A percentile compares a stretch with the other conserved stretches of the same genome.
phyloP scores from a whole-genome alignment of 768 basidiomycete species.

The Suillus clintonianus region DNA sequence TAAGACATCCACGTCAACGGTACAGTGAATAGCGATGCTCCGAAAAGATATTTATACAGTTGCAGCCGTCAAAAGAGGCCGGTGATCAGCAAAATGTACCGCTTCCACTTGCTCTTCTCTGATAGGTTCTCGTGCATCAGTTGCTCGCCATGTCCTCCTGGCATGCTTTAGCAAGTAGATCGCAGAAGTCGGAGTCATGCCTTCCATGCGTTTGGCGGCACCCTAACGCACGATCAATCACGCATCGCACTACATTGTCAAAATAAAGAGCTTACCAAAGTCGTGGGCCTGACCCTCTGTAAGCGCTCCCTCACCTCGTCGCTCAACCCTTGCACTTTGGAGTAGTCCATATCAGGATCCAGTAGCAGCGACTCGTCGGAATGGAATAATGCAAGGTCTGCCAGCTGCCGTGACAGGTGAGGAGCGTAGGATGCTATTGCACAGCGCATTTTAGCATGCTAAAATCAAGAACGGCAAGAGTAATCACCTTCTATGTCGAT shows the following conservation, averaged over 20 bases:
- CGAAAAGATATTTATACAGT: neutral
- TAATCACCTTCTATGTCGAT: constrained; percentile 70
- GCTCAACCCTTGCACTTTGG: constrained; percentile 64
- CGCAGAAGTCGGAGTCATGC: constrained; percentile 84
- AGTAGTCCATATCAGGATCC: constrained; percentile 73
- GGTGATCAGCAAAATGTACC: neutral
- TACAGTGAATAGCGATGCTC: too few species aligned
- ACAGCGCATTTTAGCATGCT: neutral
- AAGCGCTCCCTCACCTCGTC: constrained; percentile 74
- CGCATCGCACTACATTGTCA: neutral
- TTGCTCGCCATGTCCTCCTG: constrained; percentile 33
- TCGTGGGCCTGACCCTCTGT: constrained; percentile 59
- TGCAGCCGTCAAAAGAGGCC: neutral
- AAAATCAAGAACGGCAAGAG: neutral
- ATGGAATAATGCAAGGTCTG: constrained; percentile 72
- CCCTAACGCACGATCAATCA: constrained; percentile 49
- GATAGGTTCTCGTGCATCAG: neutral
- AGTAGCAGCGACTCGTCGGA: constrained; percentile 75
- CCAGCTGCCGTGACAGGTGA: constrained; percentile 70
- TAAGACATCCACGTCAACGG: too few species aligned
- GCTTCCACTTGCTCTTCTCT: neutral
- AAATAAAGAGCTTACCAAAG: constrained; percentile 49
- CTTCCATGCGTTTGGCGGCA: constrained; percentile 91
- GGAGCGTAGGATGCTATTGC: constrained; percentile 58
- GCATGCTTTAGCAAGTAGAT: constrained; percentile 70